These are phyloP conservation scores for Phytophthora kernoviae DNA, from an alignment of 352 stramenopile species.

Conservation along the genomic window DNA sequence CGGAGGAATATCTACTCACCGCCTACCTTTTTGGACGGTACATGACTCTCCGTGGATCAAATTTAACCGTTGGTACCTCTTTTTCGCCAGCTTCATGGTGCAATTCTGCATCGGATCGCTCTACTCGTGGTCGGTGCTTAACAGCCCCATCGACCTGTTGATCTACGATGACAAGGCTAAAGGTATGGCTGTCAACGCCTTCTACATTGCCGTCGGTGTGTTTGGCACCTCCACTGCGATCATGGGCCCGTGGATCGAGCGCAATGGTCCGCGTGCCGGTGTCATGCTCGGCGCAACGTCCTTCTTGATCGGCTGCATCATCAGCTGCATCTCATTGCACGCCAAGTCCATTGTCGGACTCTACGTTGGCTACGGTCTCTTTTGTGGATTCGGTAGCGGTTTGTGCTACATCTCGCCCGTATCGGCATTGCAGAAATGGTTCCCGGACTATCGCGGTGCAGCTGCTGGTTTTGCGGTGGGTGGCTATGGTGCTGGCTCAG, in stretches of 20 bases:
- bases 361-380: conserved; percentile 73
- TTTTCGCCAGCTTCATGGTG: conserved; percentile 61
- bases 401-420: conserved; percentile 82
- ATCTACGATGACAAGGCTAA: conserved; percentile 54
- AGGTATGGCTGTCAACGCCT: conserved; percentile 69
- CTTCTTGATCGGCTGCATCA: conserved; percentile 58
- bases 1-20: conserved; percentile 58
- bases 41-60: conserved; percentile 42
- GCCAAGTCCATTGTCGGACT: conserved; percentile 50
- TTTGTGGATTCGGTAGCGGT: conserved; percentile 65
- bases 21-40: conserved; percentile 60
- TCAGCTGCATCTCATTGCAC: conserved; percentile 56
- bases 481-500: conserved; percentile 62
- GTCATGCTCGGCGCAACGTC: conserved; percentile 53
- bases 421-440: conserved; percentile 80
- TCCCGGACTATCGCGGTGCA: conserved; percentile 73
- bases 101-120: conserved; percentile 79
- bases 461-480: conserved; percentile 72
- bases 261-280: conserved; percentile 53
- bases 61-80: conserved; percentile 72
- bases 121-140: conserved; percentile 82
- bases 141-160: conserved; percentile 63
- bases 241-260: conserved; percentile 75
- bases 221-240: conserved; percentile 65
- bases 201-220: conserved; percentile 73